Evolutionary conservation across 352 stramenopile genomes (phyloP), one percentile per base, ranked within the genome.

Genomic region (Halophytophthora polymorphica): DNA sequence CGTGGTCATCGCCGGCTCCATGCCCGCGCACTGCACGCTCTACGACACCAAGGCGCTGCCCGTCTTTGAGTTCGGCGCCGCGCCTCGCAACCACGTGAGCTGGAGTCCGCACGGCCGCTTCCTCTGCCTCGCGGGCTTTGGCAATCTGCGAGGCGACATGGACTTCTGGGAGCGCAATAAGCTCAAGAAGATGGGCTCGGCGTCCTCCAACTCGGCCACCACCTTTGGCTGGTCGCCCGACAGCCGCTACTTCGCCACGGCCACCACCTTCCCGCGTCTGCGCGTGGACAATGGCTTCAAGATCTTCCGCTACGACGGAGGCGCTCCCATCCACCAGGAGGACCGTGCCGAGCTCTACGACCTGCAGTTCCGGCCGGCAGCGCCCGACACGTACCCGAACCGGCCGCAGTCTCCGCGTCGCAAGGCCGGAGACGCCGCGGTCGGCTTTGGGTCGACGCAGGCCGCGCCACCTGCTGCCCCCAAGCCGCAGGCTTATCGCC

Each of bases 261-360:
- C 90, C 17, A 99, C 96, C 18, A 98, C 93, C 17, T 98, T 96
- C 53, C 97, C 97, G n/a, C 86, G 96, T 38, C 96, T 99, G 78
- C 98, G 98, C 75, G 96, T 99, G 10, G 96, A 99, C 68, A 99
- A 99, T 67, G 93, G 93, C 45, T 92, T 98, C 22, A 93, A 96
- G 63, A 56, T 99, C 4, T 99, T 98, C 73, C 83, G 84, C 44
- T 99, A 99, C 71, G 96, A 99, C 68, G 96, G 97, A 37, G 71
- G 69, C 12, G 90, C 88, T 11, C 89, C 89, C 17, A 86, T 97
- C 59, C 66, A 87, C 74, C 83, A 77, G 65, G 89, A 88, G 54
- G 85, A 81, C 45, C 88, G 86, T 50, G 64, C 50, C 4, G 84
- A 92, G 72, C 68, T 95, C 13, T 97, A 93, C 58, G 90, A 96